A percentile compares a stretch with the other conserved stretches of the same genome.
These are phyloP conservation scores for Elaeis guineensis DNA, from an alignment of 176 grass and related monocot genomes.

Conservation along the genomic window DNA sequence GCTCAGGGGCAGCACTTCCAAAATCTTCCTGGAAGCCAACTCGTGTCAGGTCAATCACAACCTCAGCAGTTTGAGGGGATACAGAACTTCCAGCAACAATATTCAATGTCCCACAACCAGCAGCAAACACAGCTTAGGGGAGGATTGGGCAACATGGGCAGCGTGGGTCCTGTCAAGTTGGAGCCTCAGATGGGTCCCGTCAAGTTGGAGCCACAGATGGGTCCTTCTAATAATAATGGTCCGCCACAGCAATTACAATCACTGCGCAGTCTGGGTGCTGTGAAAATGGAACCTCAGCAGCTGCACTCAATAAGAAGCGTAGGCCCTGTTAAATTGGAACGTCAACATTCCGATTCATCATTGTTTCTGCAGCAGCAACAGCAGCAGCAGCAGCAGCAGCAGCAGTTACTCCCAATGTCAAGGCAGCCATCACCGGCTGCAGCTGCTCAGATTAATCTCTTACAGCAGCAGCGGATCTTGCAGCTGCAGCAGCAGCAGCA, in stretches of 20 bases:
- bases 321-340: conserved; percentile 25
- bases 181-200: conserved; percentile 2
- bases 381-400: conserved; percentile 14
- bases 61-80: conserved; percentile 12
- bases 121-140: conserved; percentile 9
- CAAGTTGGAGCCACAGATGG: conserved; percentile 27
- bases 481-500: conserved; percentile 25
- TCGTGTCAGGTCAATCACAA: neutral
- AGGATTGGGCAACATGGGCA: conserved; percentile 14
- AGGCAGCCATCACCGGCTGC: conserved; percentile 9
- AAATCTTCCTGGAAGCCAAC: neutral
- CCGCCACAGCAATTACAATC: neutral
- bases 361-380: conserved; percentile 28
- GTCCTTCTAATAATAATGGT: conserved; percentile 9
- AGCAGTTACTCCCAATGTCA: conserved; percentile 12
- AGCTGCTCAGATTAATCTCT: conserved; percentile 7
- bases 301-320: conserved; percentile 9
- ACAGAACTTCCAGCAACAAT: conserved; percentile 19
- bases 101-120: conserved; percentile 19
- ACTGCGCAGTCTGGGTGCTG: conserved; percentile 5
- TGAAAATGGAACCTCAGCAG: conserved; percentile 15
- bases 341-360: conserved; percentile 22
- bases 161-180: neutral
- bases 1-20: conserved; percentile 3
- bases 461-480: conserved; percentile 27